Evolutionary conservation across 225 moss, liverwort and hornwort species (phyloP), one percentile per base, ranked within the genome.

Genomic region (Polytrichum formosum): DNA sequence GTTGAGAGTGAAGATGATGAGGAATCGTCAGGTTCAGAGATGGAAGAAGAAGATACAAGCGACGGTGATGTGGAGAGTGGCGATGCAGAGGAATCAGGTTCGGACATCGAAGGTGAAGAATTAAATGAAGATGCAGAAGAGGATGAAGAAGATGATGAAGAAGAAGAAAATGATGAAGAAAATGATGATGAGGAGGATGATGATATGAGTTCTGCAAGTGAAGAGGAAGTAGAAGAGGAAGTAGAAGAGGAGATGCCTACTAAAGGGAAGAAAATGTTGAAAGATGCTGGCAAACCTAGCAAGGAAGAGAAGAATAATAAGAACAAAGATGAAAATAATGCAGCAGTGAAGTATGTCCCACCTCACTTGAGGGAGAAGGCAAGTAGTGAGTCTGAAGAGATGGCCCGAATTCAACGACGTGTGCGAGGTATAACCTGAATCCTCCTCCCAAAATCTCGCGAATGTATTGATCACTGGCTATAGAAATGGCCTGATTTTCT

Each of bases 351-450:
- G 81, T 99, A 99, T 18, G 87, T 99, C 28, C 88, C 94, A 26
- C 98, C 92, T 53, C 92, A 99, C 53, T 74, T 94, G 83, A 86
- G 94, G 84, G 86, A 81, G 72, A 73, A 69, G 70, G 79, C 76
- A 18, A 85, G 72, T 71, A 77, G 69, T 28, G 70, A 33, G 22
- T 90, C 87, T 22, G 94, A 91, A 77, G 98, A 94, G 75, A 89
- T 75, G 55, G 28, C 85, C 19, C 90, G 91, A 61, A 76, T 98
- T 67, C 90, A 84, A 84, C 89, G 92, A 55, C 94, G 89, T 68
- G 78, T 98, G 25, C 85, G 97, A 73, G 97, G 97, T 98, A 74
- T 1, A 75, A 56, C 54, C 33, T 0, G 25, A 27, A 54, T 56
- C 19, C 16, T 46, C 16, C 3, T 46, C 13, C 46, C 46, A 13